Evolutionary conservation across 2,329 filamentous ascomycete genomes (phyloP).

Genomic region (Phialophora verrucosa): DNA sequence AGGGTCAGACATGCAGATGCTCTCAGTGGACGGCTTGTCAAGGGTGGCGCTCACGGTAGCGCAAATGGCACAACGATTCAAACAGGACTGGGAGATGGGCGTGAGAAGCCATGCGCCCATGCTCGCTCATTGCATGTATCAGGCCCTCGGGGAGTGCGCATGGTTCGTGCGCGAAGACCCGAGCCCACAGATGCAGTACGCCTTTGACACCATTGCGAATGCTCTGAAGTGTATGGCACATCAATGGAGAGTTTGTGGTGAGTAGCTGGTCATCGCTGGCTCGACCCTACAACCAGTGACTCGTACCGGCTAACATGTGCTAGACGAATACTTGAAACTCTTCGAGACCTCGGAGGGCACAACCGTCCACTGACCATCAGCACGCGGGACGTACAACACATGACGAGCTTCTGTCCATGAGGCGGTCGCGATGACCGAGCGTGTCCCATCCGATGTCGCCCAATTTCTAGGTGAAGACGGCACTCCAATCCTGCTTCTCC

Average conservation of each 20-base stretch:
- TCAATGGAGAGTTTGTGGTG: constrained; percentile 16
- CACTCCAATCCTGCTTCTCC: constrained; percentile 37
- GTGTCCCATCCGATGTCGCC: not conserved
- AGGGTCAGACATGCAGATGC: constrained; percentile 21
- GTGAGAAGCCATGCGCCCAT: constrained; percentile 5
- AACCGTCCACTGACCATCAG: not conserved
- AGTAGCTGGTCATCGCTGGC: not conserved
- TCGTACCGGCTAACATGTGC: not conserved
- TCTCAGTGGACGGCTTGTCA: constrained; percentile 18
- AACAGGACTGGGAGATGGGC: not conserved
- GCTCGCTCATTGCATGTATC: constrained; percentile 12
- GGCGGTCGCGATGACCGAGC: no score
- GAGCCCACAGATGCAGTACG: not conserved
- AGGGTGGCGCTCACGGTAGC: not conserved
- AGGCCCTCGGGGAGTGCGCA: constrained; percentile 4
- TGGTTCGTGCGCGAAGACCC: constrained; percentile 15
- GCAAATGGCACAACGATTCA: constrained; percentile 2
- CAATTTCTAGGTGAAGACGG: constrained; percentile 13
- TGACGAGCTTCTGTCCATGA: not conserved
- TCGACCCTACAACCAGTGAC: not conserved
- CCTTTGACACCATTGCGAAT: constrained; percentile 8
- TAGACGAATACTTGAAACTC: constrained; percentile 12
- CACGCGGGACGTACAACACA: not conserved
- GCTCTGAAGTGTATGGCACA: constrained; percentile 11
- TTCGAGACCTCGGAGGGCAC: not conserved